phyloP scores from a whole-genome alignment of 2,329 filamentous ascomycete genomes.

The Malbranchea zuffiana region DNA sequence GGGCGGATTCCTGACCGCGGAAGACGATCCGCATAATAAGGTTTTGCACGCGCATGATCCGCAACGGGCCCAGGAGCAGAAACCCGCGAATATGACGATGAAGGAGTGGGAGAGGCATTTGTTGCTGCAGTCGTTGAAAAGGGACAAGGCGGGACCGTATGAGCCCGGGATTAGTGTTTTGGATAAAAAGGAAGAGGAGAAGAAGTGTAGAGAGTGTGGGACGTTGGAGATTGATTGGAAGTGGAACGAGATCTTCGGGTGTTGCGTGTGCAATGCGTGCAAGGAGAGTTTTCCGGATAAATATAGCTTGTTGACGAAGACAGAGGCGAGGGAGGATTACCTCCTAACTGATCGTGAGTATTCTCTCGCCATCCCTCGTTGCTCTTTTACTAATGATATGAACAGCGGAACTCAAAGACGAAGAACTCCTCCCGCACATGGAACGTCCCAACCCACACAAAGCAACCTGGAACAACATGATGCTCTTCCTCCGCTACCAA shows the following conservation, averaged over 20 bases:
- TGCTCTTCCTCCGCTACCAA: slow-evolving; percentile 86
- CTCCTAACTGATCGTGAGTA: slow-evolving; percentile 75
- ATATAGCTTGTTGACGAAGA: slow-evolving; percentile 92
- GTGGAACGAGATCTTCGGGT: slow-evolving; percentile 75
- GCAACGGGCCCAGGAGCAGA: slow-evolving; percentile 50
- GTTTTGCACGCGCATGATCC: slow-evolving; percentile 51
- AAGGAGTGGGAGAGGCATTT: slow-evolving; percentile 85
- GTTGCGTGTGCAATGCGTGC: slow-evolving; percentile 66
- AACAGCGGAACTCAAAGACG: slow-evolving; percentile 76
- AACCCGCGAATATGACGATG: slow-evolving; percentile 77
- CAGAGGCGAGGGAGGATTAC: slow-evolving; percentile 91
- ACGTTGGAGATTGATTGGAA: slow-evolving; percentile 86
- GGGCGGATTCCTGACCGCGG: slow-evolving; percentile 80
- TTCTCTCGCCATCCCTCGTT: neutral
- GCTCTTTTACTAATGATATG: neutral
- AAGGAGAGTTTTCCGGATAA: slow-evolving; percentile 86
- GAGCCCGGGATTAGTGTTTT: slow-evolving; percentile 79
- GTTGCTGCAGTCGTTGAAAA: slow-evolving; percentile 58
- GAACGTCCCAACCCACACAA: slow-evolving; percentile 91
- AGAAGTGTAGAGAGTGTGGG: slow-evolving; percentile 72
- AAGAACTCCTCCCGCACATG: slow-evolving; percentile 74
- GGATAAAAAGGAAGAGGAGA: slow-evolving; percentile 51
- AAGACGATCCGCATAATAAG: slow-evolving; percentile 84
- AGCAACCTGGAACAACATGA: slow-evolving; percentile 96
- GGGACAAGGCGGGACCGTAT: slow-evolving; percentile 68